Evolutionary conservation across 148 eudicot genomes (phyloP).

Genomic region (Rhododendron ferrugineum): DNA sequence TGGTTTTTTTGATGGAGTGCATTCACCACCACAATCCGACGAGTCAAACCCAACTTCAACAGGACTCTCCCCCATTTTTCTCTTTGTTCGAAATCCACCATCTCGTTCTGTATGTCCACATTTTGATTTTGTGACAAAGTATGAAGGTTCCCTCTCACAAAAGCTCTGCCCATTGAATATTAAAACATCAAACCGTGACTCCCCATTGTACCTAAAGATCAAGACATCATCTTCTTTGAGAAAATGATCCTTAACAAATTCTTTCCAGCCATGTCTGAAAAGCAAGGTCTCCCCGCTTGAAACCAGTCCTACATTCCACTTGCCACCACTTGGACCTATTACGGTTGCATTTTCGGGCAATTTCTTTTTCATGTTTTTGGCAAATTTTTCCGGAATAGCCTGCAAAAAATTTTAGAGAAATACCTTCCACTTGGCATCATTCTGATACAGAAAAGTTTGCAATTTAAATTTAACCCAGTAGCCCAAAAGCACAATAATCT

Average conservation of each 20-base stretch:
- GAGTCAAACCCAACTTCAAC: constrained; percentile 21
- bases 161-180: constrained; percentile 35
- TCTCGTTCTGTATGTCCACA: constrained; percentile 24
- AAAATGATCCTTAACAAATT: constrained; percentile 37
- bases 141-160: constrained; percentile 51
- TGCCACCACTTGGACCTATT: constrained; percentile 45
- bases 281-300: constrained; percentile 22
- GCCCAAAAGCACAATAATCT: not conserved
- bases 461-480: not conserved
- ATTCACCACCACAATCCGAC: constrained; percentile 3
- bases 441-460: not conserved
- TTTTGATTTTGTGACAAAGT: constrained; percentile 39
- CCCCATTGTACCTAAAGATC: constrained; percentile 43
- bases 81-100: constrained; percentile 7
- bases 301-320: constrained; percentile 39
- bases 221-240: constrained; percentile 40
- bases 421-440: not conserved
- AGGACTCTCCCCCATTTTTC: constrained; percentile 11
- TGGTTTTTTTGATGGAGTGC: constrained; percentile 16
- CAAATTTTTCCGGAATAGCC: constrained; percentile 47
- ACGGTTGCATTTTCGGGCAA: constrained; percentile 24
- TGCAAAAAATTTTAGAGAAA: constrained; percentile 11
- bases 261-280: constrained; percentile 41
- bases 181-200: constrained; percentile 35
- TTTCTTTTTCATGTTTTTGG: constrained; percentile 31